Evolutionary conservation across 1,139 yeast species (phyloP).

Genomic region (Kodamaea sp.): DNA sequence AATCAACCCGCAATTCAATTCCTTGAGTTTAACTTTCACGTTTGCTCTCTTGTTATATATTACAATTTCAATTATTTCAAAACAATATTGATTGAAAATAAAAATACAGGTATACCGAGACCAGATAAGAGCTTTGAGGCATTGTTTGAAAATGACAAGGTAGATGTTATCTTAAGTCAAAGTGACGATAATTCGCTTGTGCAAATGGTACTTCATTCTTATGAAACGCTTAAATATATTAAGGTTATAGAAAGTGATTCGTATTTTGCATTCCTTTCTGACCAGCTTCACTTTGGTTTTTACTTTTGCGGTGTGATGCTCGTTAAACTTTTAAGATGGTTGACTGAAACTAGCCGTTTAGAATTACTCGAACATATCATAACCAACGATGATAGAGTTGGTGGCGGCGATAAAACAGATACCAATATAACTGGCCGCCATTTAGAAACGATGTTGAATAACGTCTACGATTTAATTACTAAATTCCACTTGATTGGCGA

Average conservation of each 20-base stretch:
- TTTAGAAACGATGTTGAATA: slow-evolving; percentile 10
- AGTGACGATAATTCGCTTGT: slow-evolving; percentile 20
- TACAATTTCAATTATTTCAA: slow-evolving; percentile 27
- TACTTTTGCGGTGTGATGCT: slow-evolving; percentile 49
- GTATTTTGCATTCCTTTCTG: slow-evolving; percentile 66
- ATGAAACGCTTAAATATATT: slow-evolving; percentile 40
- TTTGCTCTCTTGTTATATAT: slow-evolving; percentile 52
- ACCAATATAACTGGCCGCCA: slow-evolving; percentile 7
- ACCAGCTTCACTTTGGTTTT: slow-evolving; percentile 60
- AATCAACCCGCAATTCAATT: slow-evolving; percentile 74
- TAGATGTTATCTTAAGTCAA: slow-evolving; percentile 21
- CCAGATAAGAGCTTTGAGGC: not conserved
- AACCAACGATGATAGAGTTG: not conserved
- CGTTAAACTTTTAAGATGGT: slow-evolving; percentile 23
- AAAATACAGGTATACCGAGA: not conserved
- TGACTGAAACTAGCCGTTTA: slow-evolving; percentile 7
- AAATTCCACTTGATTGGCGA: slow-evolving; percentile 32
- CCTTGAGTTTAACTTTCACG: slow-evolving; percentile 70
- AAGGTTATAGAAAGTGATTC: slow-evolving; percentile 50
- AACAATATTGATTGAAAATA: not conserved
- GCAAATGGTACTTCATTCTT: slow-evolving; percentile 33
- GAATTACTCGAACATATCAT: slow-evolving; percentile 3
- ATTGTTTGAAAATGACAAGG: slow-evolving; percentile 23
- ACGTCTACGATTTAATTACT: slow-evolving; percentile 22
- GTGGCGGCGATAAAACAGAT: not conserved